Conservation (phyloP, 2,329 filamentous ascomycete genomes). For the Calonectria naviculata region DNA sequence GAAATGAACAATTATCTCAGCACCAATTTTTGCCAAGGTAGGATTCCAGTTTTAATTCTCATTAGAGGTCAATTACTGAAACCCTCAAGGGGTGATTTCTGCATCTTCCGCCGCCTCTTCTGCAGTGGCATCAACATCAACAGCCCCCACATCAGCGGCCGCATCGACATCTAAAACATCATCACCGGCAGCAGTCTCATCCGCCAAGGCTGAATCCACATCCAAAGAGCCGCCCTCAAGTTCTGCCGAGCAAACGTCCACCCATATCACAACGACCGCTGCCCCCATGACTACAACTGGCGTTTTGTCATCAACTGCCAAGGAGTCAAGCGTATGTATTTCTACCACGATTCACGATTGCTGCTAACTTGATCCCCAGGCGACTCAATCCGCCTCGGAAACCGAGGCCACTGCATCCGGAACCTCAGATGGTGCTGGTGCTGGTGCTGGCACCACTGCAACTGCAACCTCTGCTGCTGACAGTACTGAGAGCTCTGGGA, state of each 20-base stretch:
- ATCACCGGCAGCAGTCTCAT: conserved; percentile 7
- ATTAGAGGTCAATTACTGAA: conserved; percentile 14
- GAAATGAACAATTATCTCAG: conserved; percentile 33
- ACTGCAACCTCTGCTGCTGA: conserved; percentile 27
- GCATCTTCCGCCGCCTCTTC: conserved; percentile 14
- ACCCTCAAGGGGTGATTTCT: conserved; percentile 20
- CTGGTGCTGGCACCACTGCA: conserved; percentile 22
- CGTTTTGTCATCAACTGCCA: conserved; percentile 5
- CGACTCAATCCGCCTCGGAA: conserved; percentile 24
- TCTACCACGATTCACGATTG: neutral
- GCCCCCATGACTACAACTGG: neutral
- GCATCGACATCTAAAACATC: conserved; percentile 4
- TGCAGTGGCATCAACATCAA: conserved; percentile 14
- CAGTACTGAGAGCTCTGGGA: conserved; percentile 24
- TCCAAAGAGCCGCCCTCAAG: conserved; percentile 16
- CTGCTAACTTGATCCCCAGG: conserved; percentile 25
- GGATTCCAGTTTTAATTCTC: neutral
- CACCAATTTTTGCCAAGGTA: conserved; percentile 38
- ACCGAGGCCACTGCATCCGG: conserved; percentile 13
- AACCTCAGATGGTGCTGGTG: conserved; percentile 4
- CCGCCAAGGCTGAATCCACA: conserved; percentile 5
- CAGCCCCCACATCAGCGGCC: conserved; percentile 1
- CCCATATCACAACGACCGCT: conserved; percentile 12
- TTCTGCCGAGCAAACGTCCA: conserved; percentile 10
- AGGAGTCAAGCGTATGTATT: conserved; percentile 31